Evolutionary conservation across 805 yeast species (phyloP).

Genomic region (Wickerhamiella allomyrinae): DNA sequence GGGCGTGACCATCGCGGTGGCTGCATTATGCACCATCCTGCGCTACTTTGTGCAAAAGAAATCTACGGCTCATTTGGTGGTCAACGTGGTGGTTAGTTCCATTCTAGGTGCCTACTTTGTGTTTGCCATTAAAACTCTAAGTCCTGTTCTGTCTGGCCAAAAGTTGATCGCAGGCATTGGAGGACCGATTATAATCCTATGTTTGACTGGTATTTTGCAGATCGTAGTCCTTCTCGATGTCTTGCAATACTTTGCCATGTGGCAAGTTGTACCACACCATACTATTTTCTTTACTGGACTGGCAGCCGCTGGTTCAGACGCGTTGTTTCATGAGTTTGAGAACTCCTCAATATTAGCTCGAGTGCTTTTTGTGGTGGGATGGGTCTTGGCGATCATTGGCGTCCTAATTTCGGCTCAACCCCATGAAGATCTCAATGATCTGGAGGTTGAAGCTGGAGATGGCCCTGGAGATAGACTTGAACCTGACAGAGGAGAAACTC

Average conservation of each 20-base stretch:
- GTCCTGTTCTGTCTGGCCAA: constrained; percentile 8
- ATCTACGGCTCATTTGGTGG: constrained; percentile 6
- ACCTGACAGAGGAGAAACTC: too few relatives aligned
- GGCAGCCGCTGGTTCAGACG: constrained; percentile 30
- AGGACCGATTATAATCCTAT: constrained; percentile 23
- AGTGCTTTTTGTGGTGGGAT: constrained; percentile 25
- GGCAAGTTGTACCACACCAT: constrained; percentile 37
- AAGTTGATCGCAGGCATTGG: constrained; percentile 16
- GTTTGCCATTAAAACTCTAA: constrained; percentile 30
- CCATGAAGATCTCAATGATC: constrained; percentile 1
- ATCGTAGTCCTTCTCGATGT: constrained; percentile 29
- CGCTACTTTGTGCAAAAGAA: constrained; percentile 4
- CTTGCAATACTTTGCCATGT: constrained; percentile 29
- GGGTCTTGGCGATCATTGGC: constrained; percentile 28
- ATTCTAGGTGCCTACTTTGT: constrained; percentile 37
- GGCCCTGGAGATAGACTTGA: too few relatives aligned
- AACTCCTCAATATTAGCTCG: constrained; percentile 17
- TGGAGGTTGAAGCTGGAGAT: too few relatives aligned
- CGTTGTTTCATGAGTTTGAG: constrained; percentile 30
- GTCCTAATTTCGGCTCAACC: constrained; percentile 25
- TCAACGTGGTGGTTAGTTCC: constrained; percentile 20
- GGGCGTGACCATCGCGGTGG: background rate
- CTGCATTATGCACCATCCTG: background rate
- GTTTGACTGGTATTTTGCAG: constrained; percentile 31
- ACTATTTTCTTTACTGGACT: constrained; percentile 35